Conservation (phyloP, 768 basidiomycete genomes). For the Boletus sp. region DNA sequence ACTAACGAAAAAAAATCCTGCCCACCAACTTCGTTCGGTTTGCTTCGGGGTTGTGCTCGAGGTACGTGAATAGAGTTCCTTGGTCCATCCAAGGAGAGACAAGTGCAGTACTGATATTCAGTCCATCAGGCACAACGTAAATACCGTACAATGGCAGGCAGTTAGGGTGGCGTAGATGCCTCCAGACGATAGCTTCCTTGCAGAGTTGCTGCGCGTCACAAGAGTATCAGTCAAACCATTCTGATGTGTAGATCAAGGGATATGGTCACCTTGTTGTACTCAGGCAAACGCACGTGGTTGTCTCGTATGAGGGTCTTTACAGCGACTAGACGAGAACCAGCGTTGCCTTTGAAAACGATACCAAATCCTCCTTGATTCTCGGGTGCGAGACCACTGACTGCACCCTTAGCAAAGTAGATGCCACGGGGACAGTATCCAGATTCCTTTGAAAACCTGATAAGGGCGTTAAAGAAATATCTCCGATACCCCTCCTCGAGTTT, state of each 20-base stretch:
- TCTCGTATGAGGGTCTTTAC: constrained; percentile 19
- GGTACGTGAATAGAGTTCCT: constrained; percentile 31
- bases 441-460: constrained; percentile 20
- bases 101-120: constrained; percentile 19
- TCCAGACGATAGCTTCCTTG: constrained; percentile 35
- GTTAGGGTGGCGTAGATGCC: constrained; percentile 32
- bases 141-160: constrained; percentile 36
- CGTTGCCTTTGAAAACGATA: constrained; percentile 15
- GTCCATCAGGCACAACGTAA: constrained; percentile 19
- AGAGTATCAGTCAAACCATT: background rate
- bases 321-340: constrained; percentile 25
- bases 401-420: constrained; percentile 5
- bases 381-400: constrained; percentile 5
- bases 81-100: constrained; percentile 41
- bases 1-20: background rate
- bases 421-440: constrained; percentile 19
- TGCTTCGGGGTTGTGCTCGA: constrained; percentile 21
- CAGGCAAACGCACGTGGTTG: background rate
- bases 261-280: constrained; percentile 19
- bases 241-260: background rate
- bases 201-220: constrained; percentile 18
- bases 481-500: constrained; percentile 17
- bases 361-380: constrained; percentile 23
- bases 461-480: constrained; percentile 13
- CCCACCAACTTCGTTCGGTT: constrained; percentile 34